These are phyloP conservation scores for Claviceps pazoutovae DNA, from an alignment of 2,329 filamentous ascomycete genomes.

Conservation along the genomic window DNA sequence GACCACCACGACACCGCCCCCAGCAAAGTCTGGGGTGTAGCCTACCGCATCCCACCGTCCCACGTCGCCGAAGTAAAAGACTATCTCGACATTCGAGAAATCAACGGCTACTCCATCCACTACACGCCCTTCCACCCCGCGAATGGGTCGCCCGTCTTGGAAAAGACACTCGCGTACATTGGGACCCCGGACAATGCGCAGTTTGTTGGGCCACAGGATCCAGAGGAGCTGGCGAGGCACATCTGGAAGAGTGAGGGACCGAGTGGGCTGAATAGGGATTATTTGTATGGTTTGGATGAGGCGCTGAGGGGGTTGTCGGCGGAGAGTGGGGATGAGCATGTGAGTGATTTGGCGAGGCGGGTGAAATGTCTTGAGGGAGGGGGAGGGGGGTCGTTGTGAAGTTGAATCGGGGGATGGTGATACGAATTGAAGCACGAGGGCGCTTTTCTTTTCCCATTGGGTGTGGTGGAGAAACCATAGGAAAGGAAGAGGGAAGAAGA, in stretches of 20 bases:
- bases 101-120: slow-evolving; percentile 93
- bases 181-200: slow-evolving; percentile 87
- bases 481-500: too few relatives aligned
- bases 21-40: slow-evolving; percentile 75
- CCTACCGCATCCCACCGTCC: slow-evolving; percentile 65
- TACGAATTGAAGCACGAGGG: background rate
- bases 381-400: background rate
- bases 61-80: slow-evolving; percentile 68
- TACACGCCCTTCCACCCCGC: slow-evolving; percentile 65
- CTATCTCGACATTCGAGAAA: slow-evolving; percentile 92
- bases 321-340: slow-evolving; percentile 70
- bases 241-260: slow-evolving; percentile 67
- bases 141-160: slow-evolving; percentile 25
- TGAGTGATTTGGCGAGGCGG: slow-evolving; percentile 64
- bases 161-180: slow-evolving; percentile 70
- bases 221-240: slow-evolving; percentile 62
- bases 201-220: slow-evolving; percentile 75
- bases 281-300: slow-evolving; percentile 66
- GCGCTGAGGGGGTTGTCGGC: slow-evolving; percentile 59
- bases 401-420: background rate
- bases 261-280: slow-evolving; percentile 82
- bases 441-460: background rate
- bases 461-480: too few relatives aligned
- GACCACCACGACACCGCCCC: slow-evolving; percentile 48
- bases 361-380: slow-evolving; percentile 44